Percentiles rank a stretch among this genome's conserved stretches.
Conservation (phyloP, 2,329 filamentous ascomycete species). For the Ambrosiella cleistominuta region DNA sequence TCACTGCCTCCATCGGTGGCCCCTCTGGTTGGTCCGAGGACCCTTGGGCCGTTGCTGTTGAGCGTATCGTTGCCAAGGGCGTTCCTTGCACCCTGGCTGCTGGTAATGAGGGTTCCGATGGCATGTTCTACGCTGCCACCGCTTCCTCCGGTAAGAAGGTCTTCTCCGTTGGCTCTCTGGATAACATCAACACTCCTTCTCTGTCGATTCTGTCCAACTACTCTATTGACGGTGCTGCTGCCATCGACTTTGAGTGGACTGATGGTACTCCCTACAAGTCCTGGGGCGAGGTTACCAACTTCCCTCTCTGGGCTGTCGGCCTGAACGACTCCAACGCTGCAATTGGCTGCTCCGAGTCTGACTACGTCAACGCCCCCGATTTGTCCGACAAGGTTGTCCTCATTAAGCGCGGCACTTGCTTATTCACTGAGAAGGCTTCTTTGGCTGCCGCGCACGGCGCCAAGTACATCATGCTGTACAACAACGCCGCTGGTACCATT, state of each 20-base stretch:
- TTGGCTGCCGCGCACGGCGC: constrained; percentile 38
- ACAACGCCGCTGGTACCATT: constrained; percentile 27
- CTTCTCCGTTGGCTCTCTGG: constrained; percentile 31
- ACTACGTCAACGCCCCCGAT: constrained; percentile 35
- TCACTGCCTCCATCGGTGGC: constrained; percentile 37
- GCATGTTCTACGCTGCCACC: constrained; percentile 30
- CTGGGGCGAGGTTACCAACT: constrained; percentile 27
- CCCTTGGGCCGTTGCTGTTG: constrained; percentile 31
- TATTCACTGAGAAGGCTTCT: constrained; percentile 34
- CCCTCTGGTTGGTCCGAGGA: constrained; percentile 34
- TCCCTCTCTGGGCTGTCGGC: constrained; percentile 32
- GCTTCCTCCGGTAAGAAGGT: constrained; percentile 31
- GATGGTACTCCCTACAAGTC: constrained; percentile 22
- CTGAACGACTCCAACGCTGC: constrained; percentile 30
- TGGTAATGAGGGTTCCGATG: constrained; percentile 30
- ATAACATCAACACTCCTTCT: constrained; percentile 27
- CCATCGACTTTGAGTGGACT: constrained; percentile 26
- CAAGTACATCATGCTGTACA: constrained; percentile 44
- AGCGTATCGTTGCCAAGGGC: constrained; percentile 34
- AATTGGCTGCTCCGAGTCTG: constrained; percentile 30
- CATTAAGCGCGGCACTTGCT: constrained; percentile 40
- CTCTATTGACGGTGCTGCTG: constrained; percentile 21
- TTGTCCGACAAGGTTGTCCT: constrained; percentile 40
- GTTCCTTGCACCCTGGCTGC: constrained; percentile 36
- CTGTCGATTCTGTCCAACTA: constrained; percentile 27